phyloP scores from a whole-genome alignment of 2,329 filamentous ascomycete genomes.

The Botrytis pseudocinerea region DNA sequence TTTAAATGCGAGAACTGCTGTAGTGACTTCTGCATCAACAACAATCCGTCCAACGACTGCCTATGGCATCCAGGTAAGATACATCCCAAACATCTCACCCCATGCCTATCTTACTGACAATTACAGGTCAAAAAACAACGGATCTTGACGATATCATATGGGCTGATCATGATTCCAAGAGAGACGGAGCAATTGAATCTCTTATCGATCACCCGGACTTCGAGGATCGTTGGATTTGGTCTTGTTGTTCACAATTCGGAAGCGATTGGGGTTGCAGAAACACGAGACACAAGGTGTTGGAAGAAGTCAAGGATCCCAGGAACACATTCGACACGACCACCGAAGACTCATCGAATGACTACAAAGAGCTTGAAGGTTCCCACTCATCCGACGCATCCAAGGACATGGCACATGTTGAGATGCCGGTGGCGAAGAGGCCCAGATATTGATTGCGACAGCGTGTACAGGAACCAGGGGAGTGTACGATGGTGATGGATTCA shows the following conservation, averaged over 20 bases:
- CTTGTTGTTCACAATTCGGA: slow-evolving; percentile 3
- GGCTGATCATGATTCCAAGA: background rate
- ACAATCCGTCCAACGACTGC: slow-evolving; percentile 2
- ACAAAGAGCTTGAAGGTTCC: background rate
- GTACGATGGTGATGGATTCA: too few relatives aligned
- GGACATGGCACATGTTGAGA: background rate
- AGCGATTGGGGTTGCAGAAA: slow-evolving; percentile 5
- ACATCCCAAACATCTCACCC: too few relatives aligned
- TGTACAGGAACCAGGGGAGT: background rate
- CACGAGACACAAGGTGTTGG: background rate
- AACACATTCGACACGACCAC: background rate
- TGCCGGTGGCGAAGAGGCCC: background rate
- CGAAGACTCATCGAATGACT: background rate
- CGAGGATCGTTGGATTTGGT: slow-evolving; percentile 11
- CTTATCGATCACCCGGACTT: background rate
- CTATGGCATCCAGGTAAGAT: slow-evolving; percentile 9
- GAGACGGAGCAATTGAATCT: background rate
- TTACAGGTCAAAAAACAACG: background rate
- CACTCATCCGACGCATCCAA: background rate
- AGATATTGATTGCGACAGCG: background rate
- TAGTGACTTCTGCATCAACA: background rate
- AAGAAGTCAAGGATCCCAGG: background rate
- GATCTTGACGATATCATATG: background rate
- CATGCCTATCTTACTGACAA: background rate
- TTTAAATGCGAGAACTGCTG: background rate